A percentile compares a stretch with the other conserved stretches of the same genome.
Conservation (phyloP, 1,284 basidiomycete species). For the Boletus sp. region DNA sequence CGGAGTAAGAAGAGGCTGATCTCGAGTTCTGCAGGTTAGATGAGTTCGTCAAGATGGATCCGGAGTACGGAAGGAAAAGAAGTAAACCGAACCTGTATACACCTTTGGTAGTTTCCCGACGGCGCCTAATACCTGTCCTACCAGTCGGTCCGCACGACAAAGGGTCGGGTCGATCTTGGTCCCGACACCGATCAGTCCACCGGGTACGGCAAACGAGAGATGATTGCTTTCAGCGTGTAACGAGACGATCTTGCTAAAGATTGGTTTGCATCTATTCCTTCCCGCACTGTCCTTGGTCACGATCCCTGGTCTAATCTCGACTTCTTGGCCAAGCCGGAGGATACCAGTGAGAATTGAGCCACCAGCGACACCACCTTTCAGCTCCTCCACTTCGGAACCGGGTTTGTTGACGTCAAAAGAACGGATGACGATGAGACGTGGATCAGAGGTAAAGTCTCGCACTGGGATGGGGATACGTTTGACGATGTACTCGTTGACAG, state of each 20-base stretch:
- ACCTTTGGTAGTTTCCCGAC: constrained; percentile 94
- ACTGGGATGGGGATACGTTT: constrained; percentile 94
- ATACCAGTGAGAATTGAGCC: constrained; percentile 96
- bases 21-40: constrained; percentile 68
- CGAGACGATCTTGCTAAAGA: constrained; percentile 90
- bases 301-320: constrained; percentile 97
- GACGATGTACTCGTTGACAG: constrained; percentile 99
- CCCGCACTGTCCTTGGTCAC: constrained; percentile 96
- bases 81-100: constrained; percentile 73
- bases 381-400: constrained; percentile 94
- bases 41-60: background rate
- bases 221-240: constrained; percentile 96
- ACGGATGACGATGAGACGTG: constrained; percentile 96
- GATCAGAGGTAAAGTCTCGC: constrained; percentile 91
- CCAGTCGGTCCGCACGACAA: constrained; percentile 95
- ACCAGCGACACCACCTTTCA: constrained; percentile 98
- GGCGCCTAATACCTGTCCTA: constrained; percentile 94
- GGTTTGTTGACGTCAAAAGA: constrained; percentile 99
- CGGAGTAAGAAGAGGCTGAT: constrained; percentile 93
- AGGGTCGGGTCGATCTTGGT: constrained; percentile 97
- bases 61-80: background rate
- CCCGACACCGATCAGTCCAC: constrained; percentile 97
- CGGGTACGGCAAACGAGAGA: constrained; percentile 94
- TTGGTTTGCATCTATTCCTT: constrained; percentile 90
- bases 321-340: constrained; percentile 89